phyloP scores from a whole-genome alignment of 495 filamentous ascomycete genomes.

The Aspergillus heteromorphus region DNA sequence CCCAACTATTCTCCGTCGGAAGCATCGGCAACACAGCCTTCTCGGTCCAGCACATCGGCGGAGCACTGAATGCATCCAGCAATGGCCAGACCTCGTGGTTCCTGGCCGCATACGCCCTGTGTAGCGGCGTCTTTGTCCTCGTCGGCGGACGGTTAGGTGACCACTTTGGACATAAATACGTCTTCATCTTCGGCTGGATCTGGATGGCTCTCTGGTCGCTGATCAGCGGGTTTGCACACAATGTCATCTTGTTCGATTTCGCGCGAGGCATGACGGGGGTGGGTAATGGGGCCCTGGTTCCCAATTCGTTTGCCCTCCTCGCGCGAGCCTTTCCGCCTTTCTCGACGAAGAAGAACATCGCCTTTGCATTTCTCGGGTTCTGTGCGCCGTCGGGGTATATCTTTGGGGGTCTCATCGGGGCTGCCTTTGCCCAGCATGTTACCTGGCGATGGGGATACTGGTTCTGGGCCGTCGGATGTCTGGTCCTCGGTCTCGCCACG shows the following conservation, averaged over 20 bases:
- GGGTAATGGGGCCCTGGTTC: conserved; percentile 50
- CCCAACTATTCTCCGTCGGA: conserved; percentile 24
- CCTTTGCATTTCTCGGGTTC: conserved; percentile 55
- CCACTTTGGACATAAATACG: conserved; percentile 47
- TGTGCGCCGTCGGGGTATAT: conserved; percentile 48
- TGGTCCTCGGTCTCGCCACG: conserved; percentile 41
- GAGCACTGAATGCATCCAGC: conserved; percentile 14
- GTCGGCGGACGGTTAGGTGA: conserved; percentile 53
- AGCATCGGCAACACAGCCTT: conserved; percentile 18
- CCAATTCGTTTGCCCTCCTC: conserved; percentile 55
- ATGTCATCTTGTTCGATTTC: conserved; percentile 47
- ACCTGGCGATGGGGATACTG: conserved; percentile 63
- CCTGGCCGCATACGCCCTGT: conserved; percentile 48
- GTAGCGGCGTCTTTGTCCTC: conserved; percentile 54
- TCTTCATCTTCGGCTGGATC: conserved; percentile 47
- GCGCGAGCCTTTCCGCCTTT: conserved; percentile 47
- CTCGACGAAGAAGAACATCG: conserved; percentile 47
- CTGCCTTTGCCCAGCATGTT: conserved; percentile 39
- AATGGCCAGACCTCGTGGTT: conserved; percentile 41
- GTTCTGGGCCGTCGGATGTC: conserved; percentile 45
- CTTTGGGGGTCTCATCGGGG: conserved; percentile 41
- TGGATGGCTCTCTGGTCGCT: conserved; percentile 53
- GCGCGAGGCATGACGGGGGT: conserved; percentile 53
- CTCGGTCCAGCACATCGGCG: conserved; percentile 20
- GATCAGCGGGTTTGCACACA: conserved; percentile 31